Base-by-base conservation (phyloP, 768 basidiomycete species). In the Rossbeevera mucosa region DNA sequence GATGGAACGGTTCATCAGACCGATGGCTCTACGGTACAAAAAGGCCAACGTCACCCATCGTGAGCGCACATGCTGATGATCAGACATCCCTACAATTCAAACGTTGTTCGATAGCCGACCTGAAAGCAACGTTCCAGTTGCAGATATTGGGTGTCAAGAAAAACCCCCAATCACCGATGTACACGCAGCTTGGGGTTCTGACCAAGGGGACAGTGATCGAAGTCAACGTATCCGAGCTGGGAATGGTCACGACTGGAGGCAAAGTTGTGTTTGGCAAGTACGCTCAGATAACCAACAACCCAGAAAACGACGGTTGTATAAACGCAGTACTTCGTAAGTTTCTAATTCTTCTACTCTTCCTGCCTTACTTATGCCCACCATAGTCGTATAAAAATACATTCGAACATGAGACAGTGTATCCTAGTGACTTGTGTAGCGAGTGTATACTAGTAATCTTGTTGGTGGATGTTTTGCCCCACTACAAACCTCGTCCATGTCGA, bases 41-140 rank as follows among this genome's bases (percentile, higher is more conserved):
- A 97, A 95, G 70, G 96, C 94, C 12, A 97, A 99, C 65, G 95
- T 99, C 8, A 98, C 96, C 8, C 96, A 99, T 79, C 96, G 95
- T 96, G 62, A 57, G 81, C 71, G n/a, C 20, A 20, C 36, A 26
- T 41, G 22, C 11, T 40, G 12, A 43, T 43, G 3, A 36, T 44
- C 29, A n/a, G 29, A 46, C 33, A 36, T 21, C 20, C 20, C 43
- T 29, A 33, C n/a, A n/a, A n/a, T 16, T 52, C n/a, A 53, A 51
- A 21, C 7, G 4, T 25, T 18, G n/a, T 36, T 28, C 36, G 52
- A 22, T 65, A 96, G 94, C 95, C 51, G 95, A 97, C 66, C 75
- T 98, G 44, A 97, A 95, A 72, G 96, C 95, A 7, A 99, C 96
- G 4, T 99, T 99, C 82, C 96, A 99, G 69, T 78, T 99, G 5